A percentile compares a stretch with the other conserved stretches of the same genome.
Conservation (phyloP, 2,329 filamentous ascomycete species). For the Botryotinia narcissicola region DNA sequence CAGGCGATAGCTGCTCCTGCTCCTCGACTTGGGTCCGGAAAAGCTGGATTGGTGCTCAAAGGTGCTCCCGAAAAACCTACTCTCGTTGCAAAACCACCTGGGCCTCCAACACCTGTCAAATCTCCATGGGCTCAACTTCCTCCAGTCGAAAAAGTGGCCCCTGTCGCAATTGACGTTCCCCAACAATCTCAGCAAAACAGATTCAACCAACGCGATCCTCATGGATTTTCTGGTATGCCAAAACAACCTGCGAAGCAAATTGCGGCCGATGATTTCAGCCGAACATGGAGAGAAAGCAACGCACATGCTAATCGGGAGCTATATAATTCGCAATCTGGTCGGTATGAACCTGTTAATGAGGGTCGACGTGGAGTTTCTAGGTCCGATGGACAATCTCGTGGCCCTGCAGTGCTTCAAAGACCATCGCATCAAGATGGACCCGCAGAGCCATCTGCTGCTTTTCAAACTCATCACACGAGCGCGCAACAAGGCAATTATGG, state of each 20-base stretch:
- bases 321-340: slow-evolving; percentile 92
- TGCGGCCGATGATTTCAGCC: slow-evolving; percentile 88
- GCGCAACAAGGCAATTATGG: slow-evolving; percentile 66
- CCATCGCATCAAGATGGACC: slow-evolving; percentile 62
- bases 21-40: slow-evolving; percentile 42
- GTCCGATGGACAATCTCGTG: slow-evolving; percentile 64
- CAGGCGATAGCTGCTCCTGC: slow-evolving; percentile 35
- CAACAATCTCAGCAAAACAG: slow-evolving; percentile 44
- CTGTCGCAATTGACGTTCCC: slow-evolving; percentile 58
- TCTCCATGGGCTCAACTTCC: slow-evolving; percentile 90
- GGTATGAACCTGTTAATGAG: slow-evolving; percentile 84
- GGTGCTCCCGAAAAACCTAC: slow-evolving; percentile 68
- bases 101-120: slow-evolving; percentile 68
- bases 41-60: slow-evolving; percentile 61
- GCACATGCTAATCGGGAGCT: slow-evolving; percentile 68
- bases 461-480: slow-evolving; percentile 72
- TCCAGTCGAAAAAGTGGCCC: slow-evolving; percentile 77
- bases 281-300: slow-evolving; percentile 74
- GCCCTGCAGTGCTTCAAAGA: slow-evolving; percentile 77
- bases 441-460: slow-evolving; percentile 80
- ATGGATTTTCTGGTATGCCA: slow-evolving; percentile 53
- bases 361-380: slow-evolving; percentile 64
- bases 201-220: slow-evolving; percentile 54
- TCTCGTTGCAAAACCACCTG: slow-evolving; percentile 68
- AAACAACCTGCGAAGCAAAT: slow-evolving; percentile 72